phyloP scores from a whole-genome alignment of 352 stramenopile genomes.

The Globisporangium cystogenes region DNA sequence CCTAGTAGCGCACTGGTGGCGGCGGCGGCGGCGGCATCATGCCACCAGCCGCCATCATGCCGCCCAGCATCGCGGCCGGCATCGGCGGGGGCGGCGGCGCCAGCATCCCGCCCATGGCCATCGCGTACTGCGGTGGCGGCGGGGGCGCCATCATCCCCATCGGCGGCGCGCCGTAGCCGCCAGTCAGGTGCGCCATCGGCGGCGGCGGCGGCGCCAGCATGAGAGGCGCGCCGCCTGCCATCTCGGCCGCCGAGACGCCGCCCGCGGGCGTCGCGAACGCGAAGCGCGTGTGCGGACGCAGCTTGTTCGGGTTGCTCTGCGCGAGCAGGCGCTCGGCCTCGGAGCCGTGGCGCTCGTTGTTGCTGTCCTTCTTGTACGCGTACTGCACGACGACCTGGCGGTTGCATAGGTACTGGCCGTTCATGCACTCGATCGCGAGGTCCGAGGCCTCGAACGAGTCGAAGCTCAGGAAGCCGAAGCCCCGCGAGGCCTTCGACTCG shows the following conservation, averaged over 20 bases:
- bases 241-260: conserved; percentile 4
- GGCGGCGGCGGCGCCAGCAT: conserved; percentile 25
- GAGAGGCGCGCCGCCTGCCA: neutral
- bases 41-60: neutral
- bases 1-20: conserved; percentile 25
- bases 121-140: conserved; percentile 19
- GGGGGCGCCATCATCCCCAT: conserved; percentile 27
- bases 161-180: conserved; percentile 29
- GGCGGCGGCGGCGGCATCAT: conserved; percentile 37
- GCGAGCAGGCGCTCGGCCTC: conserved; percentile 85
- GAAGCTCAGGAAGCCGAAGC: conserved; percentile 98
- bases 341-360: conserved; percentile 90
- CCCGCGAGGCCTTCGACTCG: conserved; percentile 90
- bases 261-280: conserved; percentile 23
- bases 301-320: conserved; percentile 75
- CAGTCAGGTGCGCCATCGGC: conserved; percentile 18
- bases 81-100: conserved; percentile 27
- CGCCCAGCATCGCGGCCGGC: conserved; percentile 17
- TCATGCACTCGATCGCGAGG: conserved; percentile 99
- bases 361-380: conserved; percentile 97
- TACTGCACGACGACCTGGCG: conserved; percentile 98
- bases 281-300: conserved; percentile 79
- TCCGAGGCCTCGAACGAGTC: conserved; percentile 97
- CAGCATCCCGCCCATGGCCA: conserved; percentile 21
- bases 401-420: conserved; percentile 98